phyloP scores from a whole-genome alignment of 2,329 filamentous ascomycete species.

The Microdochium paspali region DNA sequence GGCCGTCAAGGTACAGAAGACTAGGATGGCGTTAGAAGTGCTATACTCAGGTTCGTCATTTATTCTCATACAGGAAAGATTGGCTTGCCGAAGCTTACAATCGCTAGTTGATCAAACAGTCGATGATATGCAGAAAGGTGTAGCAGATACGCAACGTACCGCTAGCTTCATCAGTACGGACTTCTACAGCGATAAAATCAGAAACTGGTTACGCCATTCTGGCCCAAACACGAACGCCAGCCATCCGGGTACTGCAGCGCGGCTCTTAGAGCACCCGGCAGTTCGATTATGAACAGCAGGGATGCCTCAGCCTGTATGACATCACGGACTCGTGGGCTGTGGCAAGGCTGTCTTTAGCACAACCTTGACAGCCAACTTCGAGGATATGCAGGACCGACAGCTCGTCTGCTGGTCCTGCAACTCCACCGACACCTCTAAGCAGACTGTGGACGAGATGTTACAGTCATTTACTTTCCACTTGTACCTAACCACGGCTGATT shows the following conservation, averaged over 20 bases:
- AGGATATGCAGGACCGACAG: background rate
- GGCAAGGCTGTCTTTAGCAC: slow-evolving; percentile 30
- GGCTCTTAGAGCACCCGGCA: slow-evolving; percentile 18
- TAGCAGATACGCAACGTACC: background rate
- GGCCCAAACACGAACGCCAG: slow-evolving; percentile 23
- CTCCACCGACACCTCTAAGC: slow-evolving; percentile 10
- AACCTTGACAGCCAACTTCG: slow-evolving; percentile 20
- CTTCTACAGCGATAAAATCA: slow-evolving; percentile 3
- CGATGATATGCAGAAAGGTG: background rate
- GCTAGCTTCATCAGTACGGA: background rate
- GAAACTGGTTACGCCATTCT: slow-evolving; percentile 21
- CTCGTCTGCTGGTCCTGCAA: slow-evolving; percentile 11
- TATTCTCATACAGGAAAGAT: background rate
- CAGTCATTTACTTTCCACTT: slow-evolving; percentile 10
- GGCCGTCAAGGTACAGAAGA: background rate
- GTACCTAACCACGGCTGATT: slow-evolving; percentile 6
- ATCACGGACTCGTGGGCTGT: slow-evolving; percentile 28
- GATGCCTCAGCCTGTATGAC: slow-evolving; percentile 22
- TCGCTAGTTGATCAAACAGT: background rate
- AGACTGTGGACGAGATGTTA: slow-evolving; percentile 5
- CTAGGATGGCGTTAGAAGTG: background rate
- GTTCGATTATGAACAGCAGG: slow-evolving; percentile 20
- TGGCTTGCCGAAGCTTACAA: background rate
- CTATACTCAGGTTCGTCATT: background rate
- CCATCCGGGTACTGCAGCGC: slow-evolving; percentile 21